Conservation (phyloP, 1,284 basidiomycete species). For the Mycena citricolor region DNA sequence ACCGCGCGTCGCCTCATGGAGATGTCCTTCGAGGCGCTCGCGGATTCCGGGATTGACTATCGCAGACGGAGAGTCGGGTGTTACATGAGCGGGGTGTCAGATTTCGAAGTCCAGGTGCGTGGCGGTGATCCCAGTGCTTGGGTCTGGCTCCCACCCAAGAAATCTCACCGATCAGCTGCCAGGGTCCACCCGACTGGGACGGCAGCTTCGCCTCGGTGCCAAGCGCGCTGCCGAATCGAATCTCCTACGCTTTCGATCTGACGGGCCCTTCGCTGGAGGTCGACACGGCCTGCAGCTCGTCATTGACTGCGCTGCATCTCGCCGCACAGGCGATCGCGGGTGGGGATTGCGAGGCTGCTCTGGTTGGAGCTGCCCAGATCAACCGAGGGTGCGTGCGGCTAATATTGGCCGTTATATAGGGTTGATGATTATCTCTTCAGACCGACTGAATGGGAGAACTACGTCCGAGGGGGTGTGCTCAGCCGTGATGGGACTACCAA, state of each 20-base stretch:
- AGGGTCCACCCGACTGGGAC: slow-evolving; percentile 3
- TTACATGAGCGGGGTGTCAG: slow-evolving; percentile 12
- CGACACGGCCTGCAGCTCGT: slow-evolving; percentile 19
- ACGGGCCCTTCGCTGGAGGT: slow-evolving; percentile 13
- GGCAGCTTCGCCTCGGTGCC: slow-evolving; percentile 3
- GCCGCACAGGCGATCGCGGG: slow-evolving; percentile 5
- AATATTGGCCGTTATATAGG: no score
- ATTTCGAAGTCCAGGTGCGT: not conserved
- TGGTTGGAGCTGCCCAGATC: slow-evolving; percentile 10
- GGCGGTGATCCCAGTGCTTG: no score
- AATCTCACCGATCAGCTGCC: no score
- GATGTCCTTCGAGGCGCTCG: slow-evolving; percentile 10
- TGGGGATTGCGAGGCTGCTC: slow-evolving; percentile 13
- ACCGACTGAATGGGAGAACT: slow-evolving; percentile 19
- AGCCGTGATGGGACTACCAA: not conserved
- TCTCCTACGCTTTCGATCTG: slow-evolving; percentile 15
- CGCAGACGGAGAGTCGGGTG: slow-evolving; percentile 14
- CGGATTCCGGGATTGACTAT: slow-evolving; percentile 15
- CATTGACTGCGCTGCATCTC: slow-evolving; percentile 10
- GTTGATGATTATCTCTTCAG: no score
- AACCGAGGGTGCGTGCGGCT: slow-evolving; percentile 34
- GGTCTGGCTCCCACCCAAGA: no score
- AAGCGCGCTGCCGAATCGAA: slow-evolving; percentile 6
- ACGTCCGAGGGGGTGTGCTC: not conserved
- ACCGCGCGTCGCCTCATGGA: slow-evolving; percentile 12